phyloP scores from a whole-genome alignment of 2,329 filamentous ascomycete genomes.

The Phyllosticta citrichinensis region DNA sequence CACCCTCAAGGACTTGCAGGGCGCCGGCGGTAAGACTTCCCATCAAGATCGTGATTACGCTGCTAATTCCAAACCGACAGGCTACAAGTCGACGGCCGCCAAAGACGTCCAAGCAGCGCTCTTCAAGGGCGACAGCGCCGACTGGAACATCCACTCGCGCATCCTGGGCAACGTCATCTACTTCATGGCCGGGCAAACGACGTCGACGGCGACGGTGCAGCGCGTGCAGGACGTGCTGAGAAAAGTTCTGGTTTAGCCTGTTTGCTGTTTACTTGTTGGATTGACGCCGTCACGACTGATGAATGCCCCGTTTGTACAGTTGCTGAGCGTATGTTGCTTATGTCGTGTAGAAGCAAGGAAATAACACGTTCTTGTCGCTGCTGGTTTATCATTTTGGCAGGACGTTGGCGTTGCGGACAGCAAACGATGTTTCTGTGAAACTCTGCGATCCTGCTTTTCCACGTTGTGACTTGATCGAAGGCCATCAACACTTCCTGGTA shows the following conservation, averaged over 20 bases:
- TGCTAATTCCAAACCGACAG: constrained; percentile 18
- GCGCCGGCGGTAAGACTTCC: constrained; percentile 29
- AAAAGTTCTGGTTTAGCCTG: background rate
- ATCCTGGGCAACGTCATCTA: constrained; percentile 53
- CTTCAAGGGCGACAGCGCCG: constrained; percentile 31
- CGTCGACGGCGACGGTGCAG: constrained; percentile 8
- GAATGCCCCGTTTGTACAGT: no score
- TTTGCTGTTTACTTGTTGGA: no score
- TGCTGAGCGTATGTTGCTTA: no score
- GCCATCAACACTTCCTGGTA: no score
- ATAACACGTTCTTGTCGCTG: no score
- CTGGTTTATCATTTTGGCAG: no score
- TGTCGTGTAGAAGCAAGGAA: no score
- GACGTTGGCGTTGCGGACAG: no score
- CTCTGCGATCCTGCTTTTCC: no score
- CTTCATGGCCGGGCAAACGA: constrained; percentile 44
- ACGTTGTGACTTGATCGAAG: no score
- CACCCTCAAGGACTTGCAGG: constrained; percentile 40
- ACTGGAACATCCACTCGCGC: constrained; percentile 46
- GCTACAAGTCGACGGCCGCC: constrained; percentile 49
- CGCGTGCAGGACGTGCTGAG: background rate
- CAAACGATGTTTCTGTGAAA: no score
- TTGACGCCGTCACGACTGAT: no score
- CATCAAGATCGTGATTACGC: background rate
- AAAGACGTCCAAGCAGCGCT: constrained; percentile 43